Evolutionary conservation across 805 yeast species (phyloP), one percentile per base, ranked within the genome.

Genomic region (Candida vaughaniae): DNA sequence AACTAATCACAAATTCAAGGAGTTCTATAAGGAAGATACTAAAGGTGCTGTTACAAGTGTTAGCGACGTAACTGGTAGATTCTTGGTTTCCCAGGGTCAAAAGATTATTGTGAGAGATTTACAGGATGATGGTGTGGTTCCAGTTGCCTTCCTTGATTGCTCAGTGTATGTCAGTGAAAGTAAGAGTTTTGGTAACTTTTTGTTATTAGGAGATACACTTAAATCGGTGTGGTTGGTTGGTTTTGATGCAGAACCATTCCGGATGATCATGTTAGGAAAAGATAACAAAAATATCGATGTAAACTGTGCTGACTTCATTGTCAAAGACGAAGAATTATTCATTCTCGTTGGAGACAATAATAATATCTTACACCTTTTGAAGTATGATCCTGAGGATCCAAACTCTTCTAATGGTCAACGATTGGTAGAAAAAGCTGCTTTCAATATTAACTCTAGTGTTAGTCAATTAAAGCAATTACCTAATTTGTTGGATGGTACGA

Each of bases 141-240:
- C 98, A 0, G 96, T 93, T 4, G 98, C 98, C 1, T 93, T 93
- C 52, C 69, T 82, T 37, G 98, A 93, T 56, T 76, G 89, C n/a
- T 78, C 89, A 1, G 77, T 89, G 0, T 87, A 78, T 56, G 78
- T 87, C 2, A 71, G 84, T 5, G 95, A 86, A 46, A 74, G 87
- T 11, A 90, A 90, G 60, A 73, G 89, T 46, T 78, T 88, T 55
- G 90, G 95, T 26, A 87, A 90, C 56, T 63, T 91, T 50, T 56
- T 91, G n/a, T 51, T 89, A 2, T 60, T 89, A 12, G 95, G 95
- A 14, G 99, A 93, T 58, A 67, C 86, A 0, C 70, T 80, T 60
- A 83, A 85, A 48, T 78, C 89, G 47, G 69, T 87, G 3, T 80
- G 89, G 68, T 69, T 93, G 39, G 80, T 82, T 19, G 97, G 97